These are phyloP conservation scores for Pholiota molesta DNA, from an alignment of 768 basidiomycete genomes.

Conservation along the genomic window DNA sequence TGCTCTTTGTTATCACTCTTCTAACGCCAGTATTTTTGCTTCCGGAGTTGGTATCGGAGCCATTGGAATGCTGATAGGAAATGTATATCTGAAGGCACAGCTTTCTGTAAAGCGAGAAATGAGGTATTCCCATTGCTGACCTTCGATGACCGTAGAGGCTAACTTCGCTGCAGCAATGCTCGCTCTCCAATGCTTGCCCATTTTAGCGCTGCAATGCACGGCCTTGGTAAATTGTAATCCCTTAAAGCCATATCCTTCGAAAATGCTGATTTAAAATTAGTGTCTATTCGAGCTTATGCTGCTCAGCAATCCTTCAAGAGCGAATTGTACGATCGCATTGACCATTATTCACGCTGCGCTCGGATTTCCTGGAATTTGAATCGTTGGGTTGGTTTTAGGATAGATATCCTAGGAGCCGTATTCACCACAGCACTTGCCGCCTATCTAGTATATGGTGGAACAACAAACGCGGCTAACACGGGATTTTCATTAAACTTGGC, in stretches of 20 bases:
- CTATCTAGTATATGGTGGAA: slow-evolving; percentile 50
- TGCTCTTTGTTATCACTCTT: slow-evolving; percentile 41
- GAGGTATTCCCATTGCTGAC: slow-evolving; percentile 27
- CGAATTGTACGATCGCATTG: slow-evolving; percentile 50
- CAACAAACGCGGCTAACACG: slow-evolving; percentile 41
- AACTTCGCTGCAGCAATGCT: slow-evolving; percentile 18
- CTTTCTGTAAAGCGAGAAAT: slow-evolving; percentile 46
- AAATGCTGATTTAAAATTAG: slow-evolving; percentile 22
- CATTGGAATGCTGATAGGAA: slow-evolving; percentile 43
- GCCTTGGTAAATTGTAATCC: slow-evolving; percentile 39
- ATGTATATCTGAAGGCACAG: slow-evolving; percentile 45
- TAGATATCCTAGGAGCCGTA: slow-evolving; percentile 56
- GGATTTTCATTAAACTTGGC: slow-evolving; percentile 64
- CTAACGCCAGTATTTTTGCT: slow-evolving; percentile 47
- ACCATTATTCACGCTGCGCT: slow-evolving; percentile 41
- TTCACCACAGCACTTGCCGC: slow-evolving; percentile 57
- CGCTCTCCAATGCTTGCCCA: slow-evolving; percentile 23
- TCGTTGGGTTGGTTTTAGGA: slow-evolving; percentile 47
- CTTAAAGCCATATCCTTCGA: background rate
- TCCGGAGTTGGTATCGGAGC: slow-evolving; percentile 42
- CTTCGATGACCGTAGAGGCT: background rate
- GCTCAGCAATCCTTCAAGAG: slow-evolving; percentile 50
- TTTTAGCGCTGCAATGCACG: slow-evolving; percentile 46
- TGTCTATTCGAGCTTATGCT: slow-evolving; percentile 65
- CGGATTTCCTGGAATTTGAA: slow-evolving; percentile 52